Base-by-base conservation (phyloP, 73 alveolate genomes). In the Tetrahymena borealis region DNA sequence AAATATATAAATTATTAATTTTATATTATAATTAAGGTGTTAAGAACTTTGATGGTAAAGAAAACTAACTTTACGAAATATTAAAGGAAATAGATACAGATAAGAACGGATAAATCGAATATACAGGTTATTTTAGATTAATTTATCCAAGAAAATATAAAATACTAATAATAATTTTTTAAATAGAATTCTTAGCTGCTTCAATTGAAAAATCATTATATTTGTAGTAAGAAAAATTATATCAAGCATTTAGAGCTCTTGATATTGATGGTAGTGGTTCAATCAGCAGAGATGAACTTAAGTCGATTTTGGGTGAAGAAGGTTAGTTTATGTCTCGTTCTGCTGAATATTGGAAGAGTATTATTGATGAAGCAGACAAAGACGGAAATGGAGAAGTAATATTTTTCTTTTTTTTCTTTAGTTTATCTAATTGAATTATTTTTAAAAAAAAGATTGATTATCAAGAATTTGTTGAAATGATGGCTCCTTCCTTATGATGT, bases 231-330 rank as follows among this genome's bases (percentile, higher is more conserved):
- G 97, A 95, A 91, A 90, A 95, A 33, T 91, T 95, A 42, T 91
- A 78, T 90, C 78, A 95, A 39, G 95, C 95, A 90, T 93, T 91
- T 93, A 90, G 93, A 35, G 91, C 90, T 91, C 92, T 95, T 33
- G 97, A 95, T 95, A 37, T 91, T 13, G 95, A 95, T 95, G 94
- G 93, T 40, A 94, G 95, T 78, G 96, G 96, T 2, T 93, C 91
- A 78, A 95, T 95, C 60, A 96, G 94, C 90, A 93, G 91, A 39
- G 79, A 37, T 32, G 97, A 95, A 39, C 78, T 95, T 28, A 32
- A 93, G 36, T 35, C 39, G 38, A 79, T 93, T 12, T 93, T 93
- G 31, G 95, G 92, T 79, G 40, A 91, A 79, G 91, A 93, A n/a
- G 33, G 33, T 8, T 38, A 32, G 24, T 93, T 79, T 12, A 35